Conservation (phyloP, 768 basidiomycete species). For the Pleurotus ostreatus region DNA sequence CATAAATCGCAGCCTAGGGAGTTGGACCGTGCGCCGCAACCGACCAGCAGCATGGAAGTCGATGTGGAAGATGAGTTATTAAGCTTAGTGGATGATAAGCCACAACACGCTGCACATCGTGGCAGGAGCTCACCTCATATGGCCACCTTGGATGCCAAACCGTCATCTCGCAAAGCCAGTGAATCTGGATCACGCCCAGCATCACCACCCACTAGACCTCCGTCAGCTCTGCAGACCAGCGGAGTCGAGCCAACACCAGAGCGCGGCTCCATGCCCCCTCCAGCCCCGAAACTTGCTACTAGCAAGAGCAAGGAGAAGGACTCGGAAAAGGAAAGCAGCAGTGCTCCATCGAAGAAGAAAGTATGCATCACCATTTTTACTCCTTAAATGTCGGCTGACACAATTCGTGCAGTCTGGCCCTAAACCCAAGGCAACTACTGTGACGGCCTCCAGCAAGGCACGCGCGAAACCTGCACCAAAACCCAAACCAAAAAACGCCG, state of each 20-base stretch:
- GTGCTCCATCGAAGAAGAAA: conserved; percentile 37
- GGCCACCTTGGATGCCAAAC: conserved; percentile 9
- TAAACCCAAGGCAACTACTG: conserved; percentile 17
- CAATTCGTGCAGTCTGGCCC: conserved; percentile 10
- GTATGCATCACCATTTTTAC: conserved; percentile 30
- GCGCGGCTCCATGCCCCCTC: conserved; percentile 60
- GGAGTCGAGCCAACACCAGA: conserved; percentile 28
- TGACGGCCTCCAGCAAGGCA: conserved; percentile 20
- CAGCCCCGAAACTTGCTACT: conserved; percentile 22
- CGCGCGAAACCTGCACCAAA: conserved; percentile 29
- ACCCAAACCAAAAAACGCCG: conserved; percentile 21
- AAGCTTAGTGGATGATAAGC: conserved; percentile 57
- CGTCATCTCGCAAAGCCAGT: neutral
- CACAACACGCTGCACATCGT: conserved; percentile 10
- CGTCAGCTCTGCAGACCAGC: conserved; percentile 11
- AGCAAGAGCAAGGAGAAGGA: conserved; percentile 27
- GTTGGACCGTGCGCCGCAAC: neutral
- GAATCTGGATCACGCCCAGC: conserved; percentile 4
- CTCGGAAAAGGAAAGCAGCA: conserved; percentile 18
- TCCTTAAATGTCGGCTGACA: neutral
- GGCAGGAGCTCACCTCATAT: conserved; percentile 13
- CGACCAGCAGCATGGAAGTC: conserved; percentile 24
- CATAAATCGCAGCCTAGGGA: neutral
- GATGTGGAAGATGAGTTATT: conserved; percentile 66
- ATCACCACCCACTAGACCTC: conserved; percentile 12